Percentiles rank a stretch among this genome's conserved stretches.
Evolutionary conservation across 1,139 yeast genomes (phyloP).

Genomic region (Pichia sp.): DNA sequence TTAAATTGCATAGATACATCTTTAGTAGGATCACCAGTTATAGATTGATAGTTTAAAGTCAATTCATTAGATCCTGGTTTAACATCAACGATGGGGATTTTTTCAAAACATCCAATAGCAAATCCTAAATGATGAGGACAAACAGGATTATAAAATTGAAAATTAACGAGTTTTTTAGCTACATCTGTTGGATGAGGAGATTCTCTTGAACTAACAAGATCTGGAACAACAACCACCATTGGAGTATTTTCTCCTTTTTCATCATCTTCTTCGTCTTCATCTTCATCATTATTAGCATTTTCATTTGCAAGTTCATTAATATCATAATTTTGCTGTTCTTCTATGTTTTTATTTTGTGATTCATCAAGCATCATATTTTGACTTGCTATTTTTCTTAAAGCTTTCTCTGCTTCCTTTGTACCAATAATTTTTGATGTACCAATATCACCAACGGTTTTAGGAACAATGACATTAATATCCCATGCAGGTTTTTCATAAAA

Average conservation of each 20-base stretch:
- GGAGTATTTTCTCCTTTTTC: slow-evolving; percentile 34
- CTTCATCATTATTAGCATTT: slow-evolving; percentile 11
- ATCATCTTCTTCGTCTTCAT: slow-evolving; percentile 34
- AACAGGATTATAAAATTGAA: slow-evolving; percentile 79
- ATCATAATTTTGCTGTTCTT: neutral
- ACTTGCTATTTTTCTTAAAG: slow-evolving; percentile 22
- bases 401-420: slow-evolving; percentile 29
- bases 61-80: slow-evolving; percentile 31
- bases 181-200: slow-evolving; percentile 54
- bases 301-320: slow-evolving; percentile 11
- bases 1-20: slow-evolving; percentile 6
- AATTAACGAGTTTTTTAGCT: slow-evolving; percentile 68
- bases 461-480: slow-evolving; percentile 81
- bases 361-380: slow-evolving; percentile 32
- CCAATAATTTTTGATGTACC: slow-evolving; percentile 36
- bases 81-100: slow-evolving; percentile 44
- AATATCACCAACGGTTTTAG: slow-evolving; percentile 71
- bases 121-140: slow-evolving; percentile 96
- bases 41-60: slow-evolving; percentile 26
- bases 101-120: slow-evolving; percentile 84
- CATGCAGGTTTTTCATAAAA: slow-evolving; percentile 87
- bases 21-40: slow-evolving; percentile 17
- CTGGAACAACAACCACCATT: slow-evolving; percentile 73
- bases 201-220: slow-evolving; percentile 49
- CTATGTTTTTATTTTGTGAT: neutral